phyloP scores from a whole-genome alignment of 208 protist species.

The Herpetomonas tarakana region DNA sequence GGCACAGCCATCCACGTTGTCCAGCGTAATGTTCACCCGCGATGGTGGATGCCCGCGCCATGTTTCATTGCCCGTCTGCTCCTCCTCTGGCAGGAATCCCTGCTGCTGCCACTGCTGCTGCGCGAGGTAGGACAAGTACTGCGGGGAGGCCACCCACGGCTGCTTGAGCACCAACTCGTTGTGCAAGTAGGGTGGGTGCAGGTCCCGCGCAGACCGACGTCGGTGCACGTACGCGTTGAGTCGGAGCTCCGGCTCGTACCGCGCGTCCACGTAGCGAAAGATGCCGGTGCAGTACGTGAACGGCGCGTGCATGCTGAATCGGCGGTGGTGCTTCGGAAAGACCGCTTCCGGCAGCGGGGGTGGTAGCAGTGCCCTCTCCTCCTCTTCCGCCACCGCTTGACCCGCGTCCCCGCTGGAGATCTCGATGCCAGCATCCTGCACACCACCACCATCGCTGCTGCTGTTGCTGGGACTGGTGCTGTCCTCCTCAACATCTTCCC shows the following conservation, averaged over 20 bases:
- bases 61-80: neutral
- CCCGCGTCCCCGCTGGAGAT: too few species aligned
- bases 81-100: neutral
- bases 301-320: constrained; percentile 25
- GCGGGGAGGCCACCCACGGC: constrained; percentile 20
- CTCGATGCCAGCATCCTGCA: neutral
- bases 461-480: too few species aligned
- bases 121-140: constrained; percentile 18
- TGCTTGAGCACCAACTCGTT: constrained; percentile 21
- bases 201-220: constrained; percentile 5
- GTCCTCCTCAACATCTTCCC: too few species aligned
- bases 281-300: constrained; percentile 28
- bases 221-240: constrained; percentile 12
- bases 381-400: neutral
- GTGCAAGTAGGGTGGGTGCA: constrained; percentile 23
- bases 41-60: neutral
- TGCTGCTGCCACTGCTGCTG: constrained; percentile 5
- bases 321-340: constrained; percentile 3
- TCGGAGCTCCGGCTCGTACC: constrained; percentile 19
- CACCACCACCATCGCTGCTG: too few species aligned
- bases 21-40: constrained; percentile 10
- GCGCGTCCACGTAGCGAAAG: constrained; percentile 14
- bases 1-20: constrained; percentile 20
- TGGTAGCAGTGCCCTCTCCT: neutral
- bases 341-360: neutral